Evolutionary conservation across 1,284 basidiomycete genomes (phyloP).

Genomic region (Schizopora paradoxa): DNA sequence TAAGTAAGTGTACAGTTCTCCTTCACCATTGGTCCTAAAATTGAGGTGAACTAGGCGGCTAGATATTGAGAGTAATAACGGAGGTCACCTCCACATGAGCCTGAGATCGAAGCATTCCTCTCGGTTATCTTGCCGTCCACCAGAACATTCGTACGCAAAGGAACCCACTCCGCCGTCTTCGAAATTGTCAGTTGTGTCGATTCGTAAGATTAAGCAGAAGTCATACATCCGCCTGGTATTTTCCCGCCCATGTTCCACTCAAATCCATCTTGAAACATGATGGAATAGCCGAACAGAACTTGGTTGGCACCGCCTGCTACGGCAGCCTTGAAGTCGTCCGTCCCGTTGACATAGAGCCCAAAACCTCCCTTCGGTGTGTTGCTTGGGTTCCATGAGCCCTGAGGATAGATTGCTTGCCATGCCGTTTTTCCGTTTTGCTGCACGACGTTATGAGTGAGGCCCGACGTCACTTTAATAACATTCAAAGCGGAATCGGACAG

Average conservation of each 20-base stretch:
- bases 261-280: slow-evolving; percentile 17
- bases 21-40: slow-evolving; percentile 46
- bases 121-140: slow-evolving; percentile 39
- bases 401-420: slow-evolving; percentile 20
- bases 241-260: slow-evolving; percentile 40
- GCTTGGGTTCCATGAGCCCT: slow-evolving; percentile 17
- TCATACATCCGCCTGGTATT: slow-evolving; percentile 48
- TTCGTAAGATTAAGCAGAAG: slow-evolving; percentile 1
- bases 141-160: slow-evolving; percentile 43
- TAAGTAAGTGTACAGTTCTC: slow-evolving; percentile 59
- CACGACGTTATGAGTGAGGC: slow-evolving; percentile 17
- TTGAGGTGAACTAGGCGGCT: slow-evolving; percentile 57
- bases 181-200: not conserved
- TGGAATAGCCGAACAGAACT: slow-evolving; percentile 13
- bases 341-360: slow-evolving; percentile 18
- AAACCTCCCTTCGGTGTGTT: slow-evolving; percentile 17
- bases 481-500: slow-evolving; percentile 26
- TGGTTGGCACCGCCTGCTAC: slow-evolving; percentile 11
- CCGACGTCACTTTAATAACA: slow-evolving; percentile 23
- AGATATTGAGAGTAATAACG: slow-evolving; percentile 6
- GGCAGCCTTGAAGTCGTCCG: slow-evolving; percentile 11
- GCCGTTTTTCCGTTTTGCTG: slow-evolving; percentile 13
- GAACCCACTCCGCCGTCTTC: slow-evolving; percentile 47
- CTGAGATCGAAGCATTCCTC: slow-evolving; percentile 19
- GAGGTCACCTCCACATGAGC: slow-evolving; percentile 20